phyloP scores from a whole-genome alignment of 306 rosid genomes.

The Castanopsis chinensis region DNA sequence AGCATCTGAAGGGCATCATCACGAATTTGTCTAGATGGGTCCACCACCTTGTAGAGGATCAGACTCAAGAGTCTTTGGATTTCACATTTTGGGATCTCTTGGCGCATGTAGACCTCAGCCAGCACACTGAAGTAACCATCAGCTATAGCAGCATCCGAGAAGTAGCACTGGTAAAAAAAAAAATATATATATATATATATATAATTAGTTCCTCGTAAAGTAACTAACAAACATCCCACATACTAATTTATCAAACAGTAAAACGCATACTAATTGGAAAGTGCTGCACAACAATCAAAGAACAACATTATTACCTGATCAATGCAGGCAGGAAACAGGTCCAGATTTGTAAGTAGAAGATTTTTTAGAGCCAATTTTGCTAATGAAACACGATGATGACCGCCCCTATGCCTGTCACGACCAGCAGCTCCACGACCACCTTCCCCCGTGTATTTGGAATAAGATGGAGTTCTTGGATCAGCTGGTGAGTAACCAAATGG shows the following conservation, averaged over 20 bases:
- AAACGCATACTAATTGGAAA: background rate
- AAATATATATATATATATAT: too few relatives aligned
- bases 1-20: conserved; percentile 99
- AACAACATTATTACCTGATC: conserved; percentile 72
- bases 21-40: conserved; percentile 97
- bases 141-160: conserved; percentile 96
- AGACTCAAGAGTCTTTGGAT: conserved; percentile 92
- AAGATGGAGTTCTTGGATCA: conserved; percentile 98
- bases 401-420: conserved; percentile 94
- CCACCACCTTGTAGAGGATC: conserved; percentile 99
- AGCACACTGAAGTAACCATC: conserved; percentile 99
- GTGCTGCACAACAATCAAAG: conserved; percentile 12
- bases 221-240: background rate
- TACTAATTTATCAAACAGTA: background rate
- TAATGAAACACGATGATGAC: conserved; percentile 79
- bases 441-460: conserved; percentile 79
- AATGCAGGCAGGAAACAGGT: conserved; percentile 94
- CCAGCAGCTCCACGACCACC: conserved; percentile 79
- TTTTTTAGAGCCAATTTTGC: conserved; percentile 95
- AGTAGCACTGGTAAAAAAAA: conserved; percentile 70
- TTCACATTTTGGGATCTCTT: conserved; percentile 99
- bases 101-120: conserved; percentile 99
- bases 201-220: background rate
- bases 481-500: conserved; percentile 98
- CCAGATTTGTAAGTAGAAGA: conserved; percentile 90